Evolutionary conservation across 2,329 filamentous ascomycete species (phyloP).

Genomic region (Beauveria brongniartii): DNA sequence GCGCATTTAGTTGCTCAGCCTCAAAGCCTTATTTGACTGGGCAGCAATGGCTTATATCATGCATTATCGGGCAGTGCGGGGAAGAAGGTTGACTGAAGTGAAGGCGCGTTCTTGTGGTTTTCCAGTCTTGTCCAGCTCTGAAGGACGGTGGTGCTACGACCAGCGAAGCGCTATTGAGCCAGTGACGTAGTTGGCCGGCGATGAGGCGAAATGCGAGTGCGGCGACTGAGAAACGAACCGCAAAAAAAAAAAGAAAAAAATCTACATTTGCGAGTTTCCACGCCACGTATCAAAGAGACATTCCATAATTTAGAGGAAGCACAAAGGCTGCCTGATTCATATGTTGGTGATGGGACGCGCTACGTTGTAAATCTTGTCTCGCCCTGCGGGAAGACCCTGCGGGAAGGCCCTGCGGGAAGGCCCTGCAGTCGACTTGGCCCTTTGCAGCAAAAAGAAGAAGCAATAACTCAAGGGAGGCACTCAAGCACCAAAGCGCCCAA

Average conservation of each 20-base stretch:
- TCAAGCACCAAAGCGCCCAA: no score
- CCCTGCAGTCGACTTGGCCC: not conserved
- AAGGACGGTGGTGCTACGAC: no score
- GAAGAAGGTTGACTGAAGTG: not conserved
- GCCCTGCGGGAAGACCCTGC: not conserved
- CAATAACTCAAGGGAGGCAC: no score
- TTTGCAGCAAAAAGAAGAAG: no score
- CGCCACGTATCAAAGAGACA: no score
- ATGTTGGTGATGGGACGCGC: not conserved
- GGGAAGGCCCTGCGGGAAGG: not conserved
- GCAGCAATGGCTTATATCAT: not conserved
- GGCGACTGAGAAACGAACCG: not conserved
- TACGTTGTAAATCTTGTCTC: not conserved
- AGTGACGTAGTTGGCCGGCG: not conserved
- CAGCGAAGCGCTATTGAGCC: not conserved
- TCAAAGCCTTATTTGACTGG: not conserved
- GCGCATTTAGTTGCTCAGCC: not conserved
- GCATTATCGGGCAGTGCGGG: not conserved
- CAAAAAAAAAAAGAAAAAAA: no score
- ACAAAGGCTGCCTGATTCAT: no score
- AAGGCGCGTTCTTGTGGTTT: no score
- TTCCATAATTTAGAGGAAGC: no score
- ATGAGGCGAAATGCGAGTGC: not conserved
- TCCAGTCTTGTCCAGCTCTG: not conserved
- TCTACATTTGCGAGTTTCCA: no score